These are phyloP conservation scores for Vararia minispora DNA, from an alignment of 768 basidiomycete genomes.

Conservation along the genomic window DNA sequence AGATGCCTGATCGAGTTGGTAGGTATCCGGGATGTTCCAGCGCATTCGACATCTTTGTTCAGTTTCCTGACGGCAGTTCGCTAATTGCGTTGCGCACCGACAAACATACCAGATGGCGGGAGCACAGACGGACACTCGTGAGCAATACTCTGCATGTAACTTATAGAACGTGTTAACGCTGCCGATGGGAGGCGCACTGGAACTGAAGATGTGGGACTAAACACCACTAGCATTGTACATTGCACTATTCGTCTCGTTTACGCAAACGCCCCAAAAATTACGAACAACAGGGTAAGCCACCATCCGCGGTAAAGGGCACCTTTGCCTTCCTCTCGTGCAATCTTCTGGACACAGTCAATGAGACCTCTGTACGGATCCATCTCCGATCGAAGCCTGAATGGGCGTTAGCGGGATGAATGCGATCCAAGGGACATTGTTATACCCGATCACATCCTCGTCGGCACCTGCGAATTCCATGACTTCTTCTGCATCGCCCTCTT, in stretches of 20 bases:
- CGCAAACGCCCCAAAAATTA: constrained; percentile 39
- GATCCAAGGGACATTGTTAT: constrained; percentile 16
- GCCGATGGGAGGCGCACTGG: too few relatives aligned
- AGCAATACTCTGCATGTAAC: too few relatives aligned
- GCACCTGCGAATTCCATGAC: constrained; percentile 50
- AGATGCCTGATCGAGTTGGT: too few relatives aligned
- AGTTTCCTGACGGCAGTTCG: too few relatives aligned
- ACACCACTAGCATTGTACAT: background rate
- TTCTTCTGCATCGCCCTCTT: constrained; percentile 52
- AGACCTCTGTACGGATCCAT: constrained; percentile 71
- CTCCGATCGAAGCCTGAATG: constrained; percentile 54
- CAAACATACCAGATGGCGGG: too few relatives aligned
- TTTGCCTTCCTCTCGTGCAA: constrained; percentile 72
- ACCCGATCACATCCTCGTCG: constrained; percentile 84
- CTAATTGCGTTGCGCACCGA: too few relatives aligned
- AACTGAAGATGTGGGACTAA: too few relatives aligned
- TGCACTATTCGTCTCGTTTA: constrained; percentile 10
- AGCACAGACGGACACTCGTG: too few relatives aligned
- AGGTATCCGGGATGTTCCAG: too few relatives aligned
- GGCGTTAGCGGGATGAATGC: background rate
- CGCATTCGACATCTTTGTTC: too few relatives aligned
- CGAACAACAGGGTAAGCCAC: constrained; percentile 71
- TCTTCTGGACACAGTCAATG: constrained; percentile 64
- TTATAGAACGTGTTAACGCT: too few relatives aligned
- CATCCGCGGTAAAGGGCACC: constrained; percentile 68